Evolutionary conservation across 2,329 filamentous ascomycete genomes (phyloP), one percentile per base, ranked within the genome.

Genomic region (Thielaviopsis cerberus): DNA sequence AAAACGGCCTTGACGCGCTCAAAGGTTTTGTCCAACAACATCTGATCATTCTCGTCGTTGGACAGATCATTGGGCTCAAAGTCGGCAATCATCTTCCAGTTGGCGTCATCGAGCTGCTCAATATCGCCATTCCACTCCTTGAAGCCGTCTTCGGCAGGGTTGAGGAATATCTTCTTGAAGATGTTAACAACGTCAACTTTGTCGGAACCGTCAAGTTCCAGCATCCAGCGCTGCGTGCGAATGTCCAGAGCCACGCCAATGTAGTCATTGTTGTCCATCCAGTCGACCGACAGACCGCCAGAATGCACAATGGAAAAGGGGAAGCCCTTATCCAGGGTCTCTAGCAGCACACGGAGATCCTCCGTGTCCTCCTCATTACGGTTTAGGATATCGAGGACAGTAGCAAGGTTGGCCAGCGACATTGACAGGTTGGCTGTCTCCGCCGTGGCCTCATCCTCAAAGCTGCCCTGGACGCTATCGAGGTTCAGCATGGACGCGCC

Each of bases 171-270:
- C 6, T 66, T 63, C 3, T 62, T 59, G 20, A 66, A 66, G 25
- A 70, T 64, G 11, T 64, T 55, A 1, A 62, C 57, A 4, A 57
- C 60, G 17, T 62, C 59, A 34, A 64, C 58, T 3, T 30, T 59
- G 4, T 64, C 59, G n/a, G 51, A 54, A 26, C 59, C 59, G 26
- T 60, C 41, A 1, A 60, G 59, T 25, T 57, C 59, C 50, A 67
- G 65, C 22, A 74, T 67, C 51, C 68, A 62, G 41, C 64, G 63
- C 54, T 67, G 66, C 0, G 70, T 72, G 51, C 72, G 71, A 25
- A 74, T 67, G 3, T 68, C 63, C 24, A 74, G 62, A 2, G 67
- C 67, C 7, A 69, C 60, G 30, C 53, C 64, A 30, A 26, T 59
- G 22, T 59, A 59, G 53, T 64, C 60, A 4, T 63, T 60, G 3